Conservation (phyloP, 129 eudicot species). For the Arctium minus region DNA sequence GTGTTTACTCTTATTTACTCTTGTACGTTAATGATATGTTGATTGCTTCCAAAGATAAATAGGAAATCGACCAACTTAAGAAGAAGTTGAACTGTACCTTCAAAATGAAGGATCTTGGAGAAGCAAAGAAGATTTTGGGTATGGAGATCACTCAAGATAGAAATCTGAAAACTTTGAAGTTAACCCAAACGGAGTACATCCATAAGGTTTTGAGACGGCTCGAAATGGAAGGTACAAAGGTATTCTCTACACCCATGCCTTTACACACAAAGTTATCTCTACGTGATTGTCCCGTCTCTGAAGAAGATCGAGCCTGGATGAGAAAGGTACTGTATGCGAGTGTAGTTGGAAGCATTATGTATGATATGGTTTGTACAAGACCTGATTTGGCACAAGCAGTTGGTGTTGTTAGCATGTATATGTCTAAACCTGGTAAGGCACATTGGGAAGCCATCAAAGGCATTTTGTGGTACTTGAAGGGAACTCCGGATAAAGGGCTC, state of each 20-base stretch:
- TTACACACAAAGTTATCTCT: background rate
- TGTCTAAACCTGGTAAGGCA: background rate
- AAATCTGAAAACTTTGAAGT: background rate
- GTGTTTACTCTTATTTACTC: background rate
- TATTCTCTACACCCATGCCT: background rate
- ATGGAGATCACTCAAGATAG: background rate
- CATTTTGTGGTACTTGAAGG: background rate
- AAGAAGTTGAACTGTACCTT: background rate
- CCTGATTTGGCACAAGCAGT: background rate
- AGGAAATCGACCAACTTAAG: background rate
- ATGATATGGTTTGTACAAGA: background rate
- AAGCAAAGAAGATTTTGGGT: background rate
- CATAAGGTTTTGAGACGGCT: background rate
- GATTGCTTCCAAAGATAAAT: background rate
- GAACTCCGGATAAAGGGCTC: background rate
- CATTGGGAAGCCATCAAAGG: background rate
- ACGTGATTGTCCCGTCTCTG: background rate
- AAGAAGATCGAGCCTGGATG: background rate
- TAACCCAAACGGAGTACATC: background rate
- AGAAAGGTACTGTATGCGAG: background rate
- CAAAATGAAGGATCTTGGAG: background rate
- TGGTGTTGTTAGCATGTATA: background rate
- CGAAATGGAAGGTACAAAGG: background rate
- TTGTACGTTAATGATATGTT: background rate
- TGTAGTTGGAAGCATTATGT: background rate